Evolutionary conservation across 306 rosid genomes (phyloP), one percentile per base, ranked within the genome.

Genomic region (Prunus mongolica): DNA sequence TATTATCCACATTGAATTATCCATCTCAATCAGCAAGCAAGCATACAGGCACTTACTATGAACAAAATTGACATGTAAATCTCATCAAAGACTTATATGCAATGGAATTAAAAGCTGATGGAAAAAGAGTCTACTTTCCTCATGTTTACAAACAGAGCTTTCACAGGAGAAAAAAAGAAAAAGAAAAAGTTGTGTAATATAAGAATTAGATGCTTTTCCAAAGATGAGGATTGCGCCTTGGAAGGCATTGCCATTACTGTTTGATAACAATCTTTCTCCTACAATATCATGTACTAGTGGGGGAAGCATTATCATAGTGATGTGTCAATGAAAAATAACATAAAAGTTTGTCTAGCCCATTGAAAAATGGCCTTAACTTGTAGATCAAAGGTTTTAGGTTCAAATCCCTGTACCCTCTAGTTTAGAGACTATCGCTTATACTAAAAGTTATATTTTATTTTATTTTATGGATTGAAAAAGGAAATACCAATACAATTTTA

Each of bases 151-250:
- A 65, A 54, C 74, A 54, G 12, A 70, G 67, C 15, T 58, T 55
- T 55, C 47, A 15, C 52, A 46, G 24, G 54, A 50, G 0, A 14
- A 69, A 45, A n/a, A 38, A 12, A 14, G 11, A 12, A 12, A 49
- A 34, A 34, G 41, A 5, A 34, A 34, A 34, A 34, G 41, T 13
- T 30, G 55, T 41, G 49, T 50, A 56, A 72, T 5, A 4, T 61
- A 65, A 81, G 78, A 69, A 65, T 75, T 81, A 65, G 81, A 71
- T 76, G 78, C 81, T 30, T 71, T 67, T 5, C 10, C 11, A 32
- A 69, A 64, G 28, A 49, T 60, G 62, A 11, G 45, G 44, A 12
- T 50, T 49, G 57, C 27, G n/a, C 51, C 46, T 34, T 74, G 72
- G 34, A 73, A 22, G 74, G 65, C 61, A 28, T 72, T 45, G 67